Evolutionary conservation across 495 filamentous ascomycete genomes (phyloP), one percentile per base, ranked within the genome.

Genomic region (Penicillium salamii): DNA sequence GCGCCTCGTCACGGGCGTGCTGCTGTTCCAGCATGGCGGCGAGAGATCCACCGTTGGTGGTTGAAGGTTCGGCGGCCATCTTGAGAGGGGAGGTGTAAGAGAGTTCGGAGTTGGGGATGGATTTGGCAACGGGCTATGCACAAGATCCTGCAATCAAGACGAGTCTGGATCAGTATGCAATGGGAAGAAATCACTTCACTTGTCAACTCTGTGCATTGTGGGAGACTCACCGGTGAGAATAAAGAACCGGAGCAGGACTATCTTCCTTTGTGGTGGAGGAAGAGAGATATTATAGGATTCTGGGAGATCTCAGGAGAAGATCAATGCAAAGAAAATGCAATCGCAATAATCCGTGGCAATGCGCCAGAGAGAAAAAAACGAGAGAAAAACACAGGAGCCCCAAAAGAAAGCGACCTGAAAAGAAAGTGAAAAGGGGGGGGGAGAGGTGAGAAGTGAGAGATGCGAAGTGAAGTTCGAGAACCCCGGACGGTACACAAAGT

Each of bases 1-100:
- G 88, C 24, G 76, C 71, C 57, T 80, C 79, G 41, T 83, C 81
- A 32, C 69, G 77, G 18, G 76, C 71, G 69, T 96, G 91, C 68
- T 90, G 83, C 55, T 89, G 78, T 67, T 86, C 82, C 32, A 96
- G 81, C 71, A 82, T 80, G 57, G 89, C 84, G 18, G 91, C 91
- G 28, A 87, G 71, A 37, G 71, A 75, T 55, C 66, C 67, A 38
- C 67, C 66, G 40, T 71, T 77, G 45, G 66, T 58, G 36, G 58
- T 63, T 38, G 70, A 58, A 21, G 62, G 47, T 60, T 81, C 72
- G 35, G 77, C 60, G 57, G 76, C 66, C 77, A 80, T 81, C 45
- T 42, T 64, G 62, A 54, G 44, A 35, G 33, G 23, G 38, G 23
- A 23, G 48, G 23, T 44, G 44, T 20, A 15, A 38, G 33, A 34